Base-by-base conservation (phyloP, 805 yeast genomes). In the Candida nonsorbophila region DNA sequence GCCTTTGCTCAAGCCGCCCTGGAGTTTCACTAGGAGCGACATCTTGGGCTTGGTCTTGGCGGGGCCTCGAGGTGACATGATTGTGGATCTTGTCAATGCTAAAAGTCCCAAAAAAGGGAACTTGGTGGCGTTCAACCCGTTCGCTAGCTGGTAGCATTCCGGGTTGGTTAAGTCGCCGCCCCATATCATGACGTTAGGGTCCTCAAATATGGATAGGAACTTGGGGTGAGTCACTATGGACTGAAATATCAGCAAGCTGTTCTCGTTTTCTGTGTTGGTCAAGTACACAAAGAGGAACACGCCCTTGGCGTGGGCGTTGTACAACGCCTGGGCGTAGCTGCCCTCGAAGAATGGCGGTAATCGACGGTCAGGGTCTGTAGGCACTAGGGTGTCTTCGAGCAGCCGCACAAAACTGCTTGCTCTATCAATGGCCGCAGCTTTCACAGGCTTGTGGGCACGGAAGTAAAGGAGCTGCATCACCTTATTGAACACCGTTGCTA, bases 81-180 rank as follows among this genome's bases (percentile, higher is more conserved):
- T 41, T 48, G 64, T 67, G 10, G 65, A 62, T 28, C 77, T 70
- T 11, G 85, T 82, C 31, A 86, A 63, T 27, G 86, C 79, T 7
- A 92, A 52, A 8, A 88, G 58, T 0, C 90, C 94, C 19, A 84
- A 52, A 47, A 84, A 82, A n/a, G 98, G 98, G 45, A 79, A 78
- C 40, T 74, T 71, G 13, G 85, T 70, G 22, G 80, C 79, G 33
- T 74, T 72, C 36, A 88, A 69, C 21, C 80, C 76, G 46, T 82
- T 79, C 0, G 94, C 82, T 10, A 86, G 78, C 44, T 85, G 94
- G 47, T 74, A 78, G 1, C 90, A 84, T 52, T 90, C 97, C 13
- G 87, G 75, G 33, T 77, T 77, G n/a, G 72, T 69, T 14, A 82
- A 73, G 47, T 84, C 80, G 6, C 96, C 95, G 23, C 88, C 94